Conservation (phyloP, 176 grass and related monocot genomes). For the Raddia guianensis region DNA sequence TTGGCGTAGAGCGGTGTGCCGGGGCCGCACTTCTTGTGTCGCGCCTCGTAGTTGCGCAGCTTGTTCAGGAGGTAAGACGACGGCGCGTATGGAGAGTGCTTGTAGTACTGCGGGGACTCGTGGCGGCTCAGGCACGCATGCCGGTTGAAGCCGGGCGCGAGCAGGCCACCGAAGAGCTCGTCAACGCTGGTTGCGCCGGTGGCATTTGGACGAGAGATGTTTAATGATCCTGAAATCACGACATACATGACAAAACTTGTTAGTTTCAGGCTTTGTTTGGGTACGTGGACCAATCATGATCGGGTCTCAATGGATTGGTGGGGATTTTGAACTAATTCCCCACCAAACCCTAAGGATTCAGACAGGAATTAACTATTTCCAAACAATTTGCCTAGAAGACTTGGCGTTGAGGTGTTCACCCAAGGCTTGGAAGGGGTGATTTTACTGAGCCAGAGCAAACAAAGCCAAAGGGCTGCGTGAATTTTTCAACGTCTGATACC, state of each 20-base stretch:
- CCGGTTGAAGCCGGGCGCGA: conserved; percentile 31
- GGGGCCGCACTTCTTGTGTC: conserved; percentile 55
- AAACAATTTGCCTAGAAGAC: too few species aligned
- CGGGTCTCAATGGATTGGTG: too few species aligned
- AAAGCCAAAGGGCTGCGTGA: too few species aligned
- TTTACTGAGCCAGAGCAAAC: too few species aligned
- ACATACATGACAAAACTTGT: neutral
- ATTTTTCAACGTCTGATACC: too few species aligned
- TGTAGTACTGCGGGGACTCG: conserved; percentile 23
- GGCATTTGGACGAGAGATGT: neutral
- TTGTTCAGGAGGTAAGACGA: conserved; percentile 49
- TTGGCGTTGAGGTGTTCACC: too few species aligned
- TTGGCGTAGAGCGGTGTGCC: conserved; percentile 49
- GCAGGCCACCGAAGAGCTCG: conserved; percentile 47
- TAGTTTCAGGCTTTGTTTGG: neutral
- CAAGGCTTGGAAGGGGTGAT: too few species aligned
- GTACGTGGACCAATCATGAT: too few species aligned
- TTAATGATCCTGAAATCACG: neutral
- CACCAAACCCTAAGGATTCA: too few species aligned
- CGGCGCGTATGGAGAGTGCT: conserved; percentile 35
- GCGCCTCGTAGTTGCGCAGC: conserved; percentile 63
- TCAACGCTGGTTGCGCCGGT: neutral
- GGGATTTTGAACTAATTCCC: too few species aligned
- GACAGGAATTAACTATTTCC: too few species aligned
- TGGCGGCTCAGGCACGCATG: conserved; percentile 55